Evolutionary conservation across 345 rosid species (phyloP).

Genomic region (Eucalyptus pumila): DNA sequence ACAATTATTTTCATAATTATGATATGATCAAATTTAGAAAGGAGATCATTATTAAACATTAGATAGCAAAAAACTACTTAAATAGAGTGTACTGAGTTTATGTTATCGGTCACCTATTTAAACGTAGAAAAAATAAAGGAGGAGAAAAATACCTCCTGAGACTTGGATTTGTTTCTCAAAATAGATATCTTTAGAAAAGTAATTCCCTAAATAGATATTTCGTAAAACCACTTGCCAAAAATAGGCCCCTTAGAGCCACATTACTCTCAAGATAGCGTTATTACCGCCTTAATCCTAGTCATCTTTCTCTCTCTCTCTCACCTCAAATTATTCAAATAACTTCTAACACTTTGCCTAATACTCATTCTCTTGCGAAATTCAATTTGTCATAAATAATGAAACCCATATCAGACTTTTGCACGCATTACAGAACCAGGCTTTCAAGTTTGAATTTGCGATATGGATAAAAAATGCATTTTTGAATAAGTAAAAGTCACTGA

Average conservation of each 20-base stretch:
- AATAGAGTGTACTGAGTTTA: not conserved
- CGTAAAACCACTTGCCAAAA: not conserved
- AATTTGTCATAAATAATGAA: not conserved
- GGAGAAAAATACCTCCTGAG: accelerated
- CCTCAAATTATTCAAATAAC: not conserved
- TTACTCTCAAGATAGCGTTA: not conserved
- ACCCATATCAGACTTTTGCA: not conserved
- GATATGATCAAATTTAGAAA: not conserved
- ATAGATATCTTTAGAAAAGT: not conserved
- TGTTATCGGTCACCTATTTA: not conserved
- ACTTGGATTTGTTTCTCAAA: not conserved
- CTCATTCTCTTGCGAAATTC: not conserved
- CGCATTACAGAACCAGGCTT: not conserved
- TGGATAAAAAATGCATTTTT: not conserved
- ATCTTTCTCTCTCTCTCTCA: not conserved
- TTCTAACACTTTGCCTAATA: not conserved
- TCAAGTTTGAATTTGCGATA: accelerated
- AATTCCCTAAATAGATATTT: not conserved
- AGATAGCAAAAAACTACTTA: not conserved
- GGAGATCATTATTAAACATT: not conserved
- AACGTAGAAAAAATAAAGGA: not conserved
- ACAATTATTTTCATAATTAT: not conserved
- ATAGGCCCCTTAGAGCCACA: not conserved
- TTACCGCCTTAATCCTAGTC: not conserved
- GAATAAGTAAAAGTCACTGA: not conserved